Base-by-base conservation (phyloP, 139 green algal species). In the Coelastrella sp. region DNA sequence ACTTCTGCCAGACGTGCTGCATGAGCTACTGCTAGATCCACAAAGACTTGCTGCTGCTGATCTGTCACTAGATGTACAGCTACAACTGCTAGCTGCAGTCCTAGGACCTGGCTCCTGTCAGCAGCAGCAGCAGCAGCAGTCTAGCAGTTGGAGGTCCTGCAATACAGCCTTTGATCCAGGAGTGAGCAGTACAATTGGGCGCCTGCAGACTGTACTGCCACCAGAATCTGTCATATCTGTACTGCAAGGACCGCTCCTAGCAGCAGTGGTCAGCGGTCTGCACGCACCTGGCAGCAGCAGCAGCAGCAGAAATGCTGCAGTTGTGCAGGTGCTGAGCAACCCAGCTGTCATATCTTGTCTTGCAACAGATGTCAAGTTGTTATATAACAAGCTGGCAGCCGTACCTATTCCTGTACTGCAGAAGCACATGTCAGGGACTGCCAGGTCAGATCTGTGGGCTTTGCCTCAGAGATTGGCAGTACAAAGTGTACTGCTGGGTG, bases 401-500 rank as follows among this genome's bases (percentile, higher is more conserved):
- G 56, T 63, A n/a, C 70, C 12, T 15, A 59, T 78, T 0, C 7
- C 14, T 4, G 1, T 89, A 59, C 56, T 89, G 56, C 12, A 20
- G 27, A 63, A 72, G 7, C 56, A 72, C 35, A 14, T 89, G 19
- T 20, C 22, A 17, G 12, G 56, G 61, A 56, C 58, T 9, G 72
- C 20, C n/a, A 78, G 72, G 56, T 70, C 72, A 60, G 85, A 17
- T 22, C 56, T 89, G 17, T 89, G 85, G 85, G 85, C 85, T 59
- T 17, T 89, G 24, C 85, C 85, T 4, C 85, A 89, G n/a, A 35
- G 85, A n/a, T 20, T 89, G 56, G 57, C 72, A 65, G 57, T 89
- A 78, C 85, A 89, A 65, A 73, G 35, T 59, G 57, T 83, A 59
- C 56, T 89, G 72, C n/a, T 74, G 57, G 85, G 85, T 58, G 85